Evolutionary conservation across 2,329 filamentous ascomycete genomes (phyloP).

Genomic region (Pseudogymnoascus sp.): DNA sequence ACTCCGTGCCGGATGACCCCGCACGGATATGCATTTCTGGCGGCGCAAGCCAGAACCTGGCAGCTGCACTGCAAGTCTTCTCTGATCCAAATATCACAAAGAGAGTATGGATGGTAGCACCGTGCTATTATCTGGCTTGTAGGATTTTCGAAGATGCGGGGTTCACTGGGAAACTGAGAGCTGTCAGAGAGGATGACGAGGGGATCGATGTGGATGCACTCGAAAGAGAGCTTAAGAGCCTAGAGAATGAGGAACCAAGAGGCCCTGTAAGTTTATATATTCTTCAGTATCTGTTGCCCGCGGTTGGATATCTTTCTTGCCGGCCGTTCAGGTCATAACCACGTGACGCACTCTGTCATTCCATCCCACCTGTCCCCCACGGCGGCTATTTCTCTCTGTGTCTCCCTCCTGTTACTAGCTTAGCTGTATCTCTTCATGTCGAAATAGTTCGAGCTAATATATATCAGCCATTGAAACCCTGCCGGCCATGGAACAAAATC

Average conservation of each 20-base stretch:
- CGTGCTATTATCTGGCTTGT: constrained; percentile 57
- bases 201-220: constrained; percentile 52
- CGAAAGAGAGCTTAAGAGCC: constrained; percentile 34
- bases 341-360: neutral
- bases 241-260: constrained; percentile 11
- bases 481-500: constrained; percentile 42
- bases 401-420: neutral
- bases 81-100: constrained; percentile 56
- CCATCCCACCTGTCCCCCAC: neutral
- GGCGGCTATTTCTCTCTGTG: neutral
- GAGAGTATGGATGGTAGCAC: constrained; percentile 56
- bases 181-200: constrained; percentile 53
- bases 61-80: constrained; percentile 53
- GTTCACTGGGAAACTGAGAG: constrained; percentile 47
- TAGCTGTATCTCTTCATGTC: neutral
- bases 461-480: constrained; percentile 8
- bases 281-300: neutral
- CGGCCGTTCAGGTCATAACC: neutral
- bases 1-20: constrained; percentile 31
- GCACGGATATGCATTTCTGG: constrained; percentile 54
- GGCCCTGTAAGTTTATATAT: constrained; percentile 10
- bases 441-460: neutral
- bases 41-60: constrained; percentile 58
- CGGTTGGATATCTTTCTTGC: neutral
- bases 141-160: constrained; percentile 57